Conservation (phyloP, 306 rosid genomes). For the Pterocarpus santalinus region DNA sequence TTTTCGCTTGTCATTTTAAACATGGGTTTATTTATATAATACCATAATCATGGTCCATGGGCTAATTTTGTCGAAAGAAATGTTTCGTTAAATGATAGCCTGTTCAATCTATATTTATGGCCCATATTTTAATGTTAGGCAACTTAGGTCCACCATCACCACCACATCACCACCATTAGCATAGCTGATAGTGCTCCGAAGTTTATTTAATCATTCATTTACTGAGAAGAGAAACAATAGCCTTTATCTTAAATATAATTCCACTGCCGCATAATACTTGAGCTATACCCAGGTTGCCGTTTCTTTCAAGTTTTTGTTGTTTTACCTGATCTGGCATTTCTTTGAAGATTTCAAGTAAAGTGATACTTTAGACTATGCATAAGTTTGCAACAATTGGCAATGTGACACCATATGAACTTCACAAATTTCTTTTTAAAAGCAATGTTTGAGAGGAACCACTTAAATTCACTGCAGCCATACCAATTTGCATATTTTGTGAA, state of each 20-base stretch:
- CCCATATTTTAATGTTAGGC: neutral
- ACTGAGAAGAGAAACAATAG: too few species aligned
- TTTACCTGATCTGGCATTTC: too few species aligned
- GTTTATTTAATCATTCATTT: too few species aligned
- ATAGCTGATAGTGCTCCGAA: too few species aligned
- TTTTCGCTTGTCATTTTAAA: neutral
- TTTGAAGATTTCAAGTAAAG: neutral
- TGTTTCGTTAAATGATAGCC: too few species aligned
- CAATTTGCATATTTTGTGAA: too few species aligned
- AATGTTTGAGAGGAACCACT: neutral
- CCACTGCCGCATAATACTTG: too few species aligned
- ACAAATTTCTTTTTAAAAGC: neutral
- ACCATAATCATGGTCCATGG: neutral
- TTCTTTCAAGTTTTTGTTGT: neutral
- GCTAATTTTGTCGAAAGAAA: neutral
- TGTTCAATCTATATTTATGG: neutral
- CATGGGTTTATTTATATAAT: neutral
- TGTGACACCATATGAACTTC: constrained; percentile 1
- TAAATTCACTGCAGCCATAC: neutral
- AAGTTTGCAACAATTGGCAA: neutral
- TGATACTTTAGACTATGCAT: neutral
- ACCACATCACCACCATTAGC: too few species aligned
- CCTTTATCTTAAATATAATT: neutral
- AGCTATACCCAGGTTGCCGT: neutral
- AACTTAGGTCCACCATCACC: neutral